Evolutionary conservation across 2,329 filamentous ascomycete species (phyloP).

Genomic region (Monilinia fructigena): DNA sequence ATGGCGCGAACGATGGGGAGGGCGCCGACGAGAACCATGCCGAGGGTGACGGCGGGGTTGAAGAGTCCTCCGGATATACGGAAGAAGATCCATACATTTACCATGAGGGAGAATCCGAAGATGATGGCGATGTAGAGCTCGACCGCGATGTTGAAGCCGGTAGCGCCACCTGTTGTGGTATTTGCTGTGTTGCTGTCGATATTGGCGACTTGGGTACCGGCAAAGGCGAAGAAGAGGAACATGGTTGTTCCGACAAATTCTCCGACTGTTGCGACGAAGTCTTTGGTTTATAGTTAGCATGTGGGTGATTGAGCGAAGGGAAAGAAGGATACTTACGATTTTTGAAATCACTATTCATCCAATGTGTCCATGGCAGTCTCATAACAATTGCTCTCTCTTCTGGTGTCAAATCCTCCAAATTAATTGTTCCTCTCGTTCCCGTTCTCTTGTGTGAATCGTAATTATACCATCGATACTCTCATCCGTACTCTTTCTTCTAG

Average conservation of each 20-base stretch:
- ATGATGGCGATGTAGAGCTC: slow-evolving; percentile 41
- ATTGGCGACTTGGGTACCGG: slow-evolving; percentile 37
- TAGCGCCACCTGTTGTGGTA: slow-evolving; percentile 9
- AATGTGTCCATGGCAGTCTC: slow-evolving; percentile 47
- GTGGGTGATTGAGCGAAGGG: not conserved
- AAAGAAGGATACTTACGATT: slow-evolving; percentile 36
- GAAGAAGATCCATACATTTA: slow-evolving; percentile 57
- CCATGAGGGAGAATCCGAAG: slow-evolving; percentile 45
- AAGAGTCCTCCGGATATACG: slow-evolving; percentile 53
- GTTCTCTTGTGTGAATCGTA: slow-evolving; percentile 28
- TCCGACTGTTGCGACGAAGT: slow-evolving; percentile 36
- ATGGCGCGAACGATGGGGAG: slow-evolving; percentile 39
- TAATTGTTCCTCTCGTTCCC: slow-evolving; percentile 31
- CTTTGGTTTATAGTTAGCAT: slow-evolving; percentile 22
- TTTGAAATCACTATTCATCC: slow-evolving; percentile 50
- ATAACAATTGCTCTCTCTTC: slow-evolving; percentile 47
- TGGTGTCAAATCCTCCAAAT: slow-evolving; percentile 44
- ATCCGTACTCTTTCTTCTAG: slow-evolving; percentile 24
- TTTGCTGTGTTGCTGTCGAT: slow-evolving; percentile 31
- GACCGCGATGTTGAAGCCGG: slow-evolving; percentile 39
- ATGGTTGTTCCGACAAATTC: slow-evolving; percentile 41
- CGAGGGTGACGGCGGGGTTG: slow-evolving; percentile 48
- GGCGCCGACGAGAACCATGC: slow-evolving; percentile 42
- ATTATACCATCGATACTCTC: slow-evolving; percentile 36
- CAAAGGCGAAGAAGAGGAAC: slow-evolving; percentile 42